Base-by-base conservation (phyloP, 305 asterid genomes). In the Solanum hybrid region DNA sequence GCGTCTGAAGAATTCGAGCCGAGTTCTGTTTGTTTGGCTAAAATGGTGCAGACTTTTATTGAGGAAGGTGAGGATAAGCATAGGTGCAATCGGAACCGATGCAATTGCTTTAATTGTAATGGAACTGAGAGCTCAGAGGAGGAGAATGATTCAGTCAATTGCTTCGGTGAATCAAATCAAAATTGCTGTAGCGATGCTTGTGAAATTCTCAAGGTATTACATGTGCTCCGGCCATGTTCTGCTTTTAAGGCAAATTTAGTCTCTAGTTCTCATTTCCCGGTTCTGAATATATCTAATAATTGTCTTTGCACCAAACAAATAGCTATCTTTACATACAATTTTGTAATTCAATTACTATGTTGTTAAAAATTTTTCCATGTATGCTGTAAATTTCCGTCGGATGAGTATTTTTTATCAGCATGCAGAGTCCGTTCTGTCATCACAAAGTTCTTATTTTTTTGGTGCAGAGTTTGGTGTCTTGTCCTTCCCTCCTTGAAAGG, bases 31-130 rank as follows among this genome's bases (percentile, higher is more conserved):
- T 95, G 98, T 91, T 92, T 96, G 86, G 94, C 92, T 72, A 94
- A 93, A 86, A 96, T 96, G 98, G 98, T 96, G 34, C 97, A 94
- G 94, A 95, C 91, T 93, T 97, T 96, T 73, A 93, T 96, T 32
- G 98, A 96, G 90, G 98, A 93, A 72, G 90, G 87, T 56, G 94
- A 91, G 90, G 98, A 95, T 38, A 93, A 92, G 89, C 93, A 92
- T 86, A 91, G 90, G 91, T 95, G 97, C 78, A 95, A 94, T 77
- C 92, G 93, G 87, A 94, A 91, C 27, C 90, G 92, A 46, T 94
- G 98, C 93, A 91, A 90, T 38, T 97, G 98, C 94, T 94, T 95
- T 91, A 94, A 93, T 80, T 93, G 96, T 8, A 94, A 93, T 90
- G 90, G 94, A 42, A 76, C 91, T 6, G 98, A 94, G 32, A 89